Percentiles rank a stretch among this genome's conserved stretches.
These are phyloP conservation scores for Colletotrichum sp. DNA, from an alignment of 2,329 filamentous ascomycete species.

Conservation along the genomic window DNA sequence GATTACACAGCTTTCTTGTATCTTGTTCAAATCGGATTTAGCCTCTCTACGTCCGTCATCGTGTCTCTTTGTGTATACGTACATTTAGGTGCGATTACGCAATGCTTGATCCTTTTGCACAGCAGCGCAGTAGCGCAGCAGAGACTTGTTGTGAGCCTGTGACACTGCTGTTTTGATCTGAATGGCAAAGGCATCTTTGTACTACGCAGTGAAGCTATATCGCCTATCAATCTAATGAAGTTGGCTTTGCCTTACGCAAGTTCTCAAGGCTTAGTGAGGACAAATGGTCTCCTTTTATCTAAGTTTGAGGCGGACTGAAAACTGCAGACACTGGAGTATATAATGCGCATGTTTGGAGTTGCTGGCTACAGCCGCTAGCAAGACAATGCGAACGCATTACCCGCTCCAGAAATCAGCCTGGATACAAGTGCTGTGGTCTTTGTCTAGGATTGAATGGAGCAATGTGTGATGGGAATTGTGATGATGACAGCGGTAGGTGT, in stretches of 20 bases:
- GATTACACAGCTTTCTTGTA: not conserved
- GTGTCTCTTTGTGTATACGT: not conserved
- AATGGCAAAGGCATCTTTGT: not conserved
- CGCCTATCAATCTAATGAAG: not conserved
- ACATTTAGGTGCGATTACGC: not conserved
- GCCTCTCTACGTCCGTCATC: not conserved
- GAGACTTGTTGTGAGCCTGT: no score
- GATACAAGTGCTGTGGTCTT: not conserved
- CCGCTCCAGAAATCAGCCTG: not conserved
- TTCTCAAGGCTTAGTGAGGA: not conserved
- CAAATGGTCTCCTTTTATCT: not conserved
- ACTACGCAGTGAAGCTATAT: not conserved
- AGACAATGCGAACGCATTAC: not conserved
- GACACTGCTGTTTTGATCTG: not conserved
- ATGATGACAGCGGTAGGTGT: not conserved
- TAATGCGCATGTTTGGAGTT: fast-evolving
- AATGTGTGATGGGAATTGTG: not conserved
- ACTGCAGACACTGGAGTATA: not conserved
- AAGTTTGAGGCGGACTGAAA: not conserved
- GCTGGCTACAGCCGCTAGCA: not conserved
- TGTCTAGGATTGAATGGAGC: fast-evolving
- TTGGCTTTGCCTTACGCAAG: fast-evolving
- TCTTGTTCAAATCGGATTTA: not conserved
- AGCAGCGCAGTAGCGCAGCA: no score
- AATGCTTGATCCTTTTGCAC: not conserved